Evolutionary conservation across 2,329 filamentous ascomycete species (phyloP).

Genomic region (Dactylellina drechsleri): DNA sequence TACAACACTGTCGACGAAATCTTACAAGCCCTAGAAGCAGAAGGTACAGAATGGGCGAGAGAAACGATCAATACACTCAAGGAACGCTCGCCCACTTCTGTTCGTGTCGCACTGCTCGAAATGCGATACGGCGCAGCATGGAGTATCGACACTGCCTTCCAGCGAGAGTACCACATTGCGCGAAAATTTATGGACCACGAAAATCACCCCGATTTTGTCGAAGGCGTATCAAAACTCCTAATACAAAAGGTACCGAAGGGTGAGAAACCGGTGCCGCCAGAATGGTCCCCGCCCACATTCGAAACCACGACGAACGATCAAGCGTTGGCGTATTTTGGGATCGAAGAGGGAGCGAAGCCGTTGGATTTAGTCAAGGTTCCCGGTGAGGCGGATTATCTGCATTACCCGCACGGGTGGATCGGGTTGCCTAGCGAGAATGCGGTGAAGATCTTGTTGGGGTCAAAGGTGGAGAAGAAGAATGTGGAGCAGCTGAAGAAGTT

Average conservation of each 20-base stretch:
- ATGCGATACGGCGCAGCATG: slow-evolving; percentile 80
- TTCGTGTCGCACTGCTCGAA: slow-evolving; percentile 84
- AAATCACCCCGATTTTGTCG: slow-evolving; percentile 77
- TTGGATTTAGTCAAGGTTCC: slow-evolving; percentile 71
- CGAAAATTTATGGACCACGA: slow-evolving; percentile 83
- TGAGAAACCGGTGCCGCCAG: slow-evolving; percentile 66
- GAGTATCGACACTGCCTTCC: slow-evolving; percentile 86
- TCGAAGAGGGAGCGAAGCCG: slow-evolving; percentile 62
- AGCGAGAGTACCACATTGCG: slow-evolving; percentile 85
- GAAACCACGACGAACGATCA: slow-evolving; percentile 73
- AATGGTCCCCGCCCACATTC: slow-evolving; percentile 80
- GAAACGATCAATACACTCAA: slow-evolving; percentile 79
- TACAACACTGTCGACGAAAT: slow-evolving; percentile 76
- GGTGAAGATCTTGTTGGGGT: slow-evolving; percentile 32
- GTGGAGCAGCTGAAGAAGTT: slow-evolving; percentile 24
- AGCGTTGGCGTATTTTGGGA: slow-evolving; percentile 74
- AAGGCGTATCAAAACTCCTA: slow-evolving; percentile 86
- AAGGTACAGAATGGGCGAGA: slow-evolving; percentile 73
- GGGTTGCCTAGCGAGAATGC: slow-evolving; percentile 76
- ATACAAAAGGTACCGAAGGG: too few relatives aligned
- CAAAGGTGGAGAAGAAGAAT: slow-evolving; percentile 22
- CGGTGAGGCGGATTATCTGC: slow-evolving; percentile 68
- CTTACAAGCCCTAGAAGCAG: slow-evolving; percentile 71
- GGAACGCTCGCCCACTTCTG: slow-evolving; percentile 82
- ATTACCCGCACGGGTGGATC: slow-evolving; percentile 78